Conservation (phyloP, 257 asterid genomes). For the Mitragyna speciosa region DNA sequence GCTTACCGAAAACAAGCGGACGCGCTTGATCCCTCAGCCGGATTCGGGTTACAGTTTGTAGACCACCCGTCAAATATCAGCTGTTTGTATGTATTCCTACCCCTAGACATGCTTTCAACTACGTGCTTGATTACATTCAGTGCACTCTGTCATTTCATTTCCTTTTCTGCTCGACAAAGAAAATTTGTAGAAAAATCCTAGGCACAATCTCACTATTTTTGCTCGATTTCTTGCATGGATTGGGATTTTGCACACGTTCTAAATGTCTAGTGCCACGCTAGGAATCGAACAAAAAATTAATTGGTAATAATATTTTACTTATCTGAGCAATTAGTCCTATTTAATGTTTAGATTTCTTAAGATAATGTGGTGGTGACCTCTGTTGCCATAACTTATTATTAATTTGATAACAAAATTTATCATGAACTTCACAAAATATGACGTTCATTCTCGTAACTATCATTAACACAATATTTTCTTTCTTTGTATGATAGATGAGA, state of each 20-base stretch:
- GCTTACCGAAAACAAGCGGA: background rate
- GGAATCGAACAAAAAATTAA: too few relatives aligned
- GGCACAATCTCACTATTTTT: background rate
- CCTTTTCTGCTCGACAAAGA: too few relatives aligned
- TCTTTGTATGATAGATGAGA: too few relatives aligned
- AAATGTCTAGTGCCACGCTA: background rate
- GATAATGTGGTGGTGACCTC: too few relatives aligned
- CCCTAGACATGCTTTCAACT: slow-evolving; percentile 23
- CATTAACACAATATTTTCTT: too few relatives aligned
- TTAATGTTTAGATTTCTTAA: too few relatives aligned
- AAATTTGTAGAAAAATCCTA: background rate
- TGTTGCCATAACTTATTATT: too few relatives aligned
- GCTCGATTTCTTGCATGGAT: background rate
- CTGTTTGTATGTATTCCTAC: slow-evolving; percentile 11
- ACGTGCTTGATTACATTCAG: slow-evolving; percentile 16
- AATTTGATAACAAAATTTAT: too few relatives aligned
- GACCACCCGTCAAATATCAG: slow-evolving; percentile 26
- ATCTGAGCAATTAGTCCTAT: too few relatives aligned
- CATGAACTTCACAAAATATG: too few relatives aligned
- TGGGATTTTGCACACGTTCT: background rate
- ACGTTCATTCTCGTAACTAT: too few relatives aligned
- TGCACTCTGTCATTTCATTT: slow-evolving; percentile 8
- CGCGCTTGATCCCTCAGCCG: background rate
- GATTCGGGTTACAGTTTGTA: background rate
- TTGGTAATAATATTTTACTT: too few relatives aligned